Percentiles rank a stretch among this genome's conserved stretches.
These are phyloP conservation scores for Hypoxylon rickii DNA, from an alignment of 495 filamentous ascomycete genomes.

Conservation along the genomic window DNA sequence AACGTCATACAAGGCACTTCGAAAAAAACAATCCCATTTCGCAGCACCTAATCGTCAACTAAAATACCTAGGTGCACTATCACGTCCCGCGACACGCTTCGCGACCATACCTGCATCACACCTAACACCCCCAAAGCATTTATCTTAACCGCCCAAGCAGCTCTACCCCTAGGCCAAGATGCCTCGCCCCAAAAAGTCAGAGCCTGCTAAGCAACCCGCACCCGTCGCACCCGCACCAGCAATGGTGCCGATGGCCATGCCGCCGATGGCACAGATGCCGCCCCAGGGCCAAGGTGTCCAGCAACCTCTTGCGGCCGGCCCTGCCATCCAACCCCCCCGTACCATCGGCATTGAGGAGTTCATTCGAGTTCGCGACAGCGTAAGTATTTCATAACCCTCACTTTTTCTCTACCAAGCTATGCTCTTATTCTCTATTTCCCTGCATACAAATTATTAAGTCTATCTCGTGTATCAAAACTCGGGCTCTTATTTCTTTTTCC, in stretches of 20 bases:
- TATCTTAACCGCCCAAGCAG: background rate
- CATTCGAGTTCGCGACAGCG: constrained; percentile 54
- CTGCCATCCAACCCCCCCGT: constrained; percentile 38
- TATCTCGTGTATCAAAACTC: too few relatives aligned
- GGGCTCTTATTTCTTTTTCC: too few relatives aligned
- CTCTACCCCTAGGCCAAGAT: constrained; percentile 42
- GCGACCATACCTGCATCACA: too few relatives aligned
- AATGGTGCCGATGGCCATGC: constrained; percentile 39
- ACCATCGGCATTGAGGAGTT: constrained; percentile 55
- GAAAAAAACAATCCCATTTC: too few relatives aligned
- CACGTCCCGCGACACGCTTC: too few relatives aligned
- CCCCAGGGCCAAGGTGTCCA: too few relatives aligned
- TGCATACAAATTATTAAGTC: too few relatives aligned
- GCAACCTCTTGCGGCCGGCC: constrained; percentile 34
- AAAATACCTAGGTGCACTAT: too few relatives aligned
- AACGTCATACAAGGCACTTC: too few relatives aligned
- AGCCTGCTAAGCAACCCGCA: constrained; percentile 48
- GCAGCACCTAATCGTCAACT: too few relatives aligned
- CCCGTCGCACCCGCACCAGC: constrained; percentile 37
- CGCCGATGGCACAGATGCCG: constrained; percentile 24
- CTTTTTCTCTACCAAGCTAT: constrained; percentile 12
- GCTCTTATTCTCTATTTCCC: background rate
- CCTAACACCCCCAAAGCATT: too few relatives aligned
- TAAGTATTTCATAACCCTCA: constrained; percentile 41
- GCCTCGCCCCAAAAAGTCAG: constrained; percentile 54